Base-by-base conservation (phyloP, 2,329 filamentous ascomycete genomes). In the Corniculantispora saksenae region DNA sequence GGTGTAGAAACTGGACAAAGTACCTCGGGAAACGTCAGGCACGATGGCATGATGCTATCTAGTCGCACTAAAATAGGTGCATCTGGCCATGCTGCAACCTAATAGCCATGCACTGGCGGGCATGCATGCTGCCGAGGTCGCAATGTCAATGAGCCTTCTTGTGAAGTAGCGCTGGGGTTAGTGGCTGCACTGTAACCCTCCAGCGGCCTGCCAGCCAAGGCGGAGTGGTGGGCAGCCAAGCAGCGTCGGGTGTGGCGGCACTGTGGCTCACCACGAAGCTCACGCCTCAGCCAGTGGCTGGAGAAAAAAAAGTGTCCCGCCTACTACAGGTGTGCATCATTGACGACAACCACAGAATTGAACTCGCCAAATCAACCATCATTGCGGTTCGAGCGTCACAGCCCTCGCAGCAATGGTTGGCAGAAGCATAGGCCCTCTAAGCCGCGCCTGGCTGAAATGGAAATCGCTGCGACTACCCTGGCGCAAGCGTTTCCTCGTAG, bases 391-490 rank as follows among this genome's bases (percentile, higher is more conserved):
- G 32, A 51, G 12, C 47, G 29, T 47, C 50, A 38, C 63, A 59
- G n/a, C 32, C 17, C 32, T 35, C 10, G 27, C 56, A 6, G 40
- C 65, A 70, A 81, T 80, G 76, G 73, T 75, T 55, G 65, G 70
- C 56, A 79, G 77, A 64, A 74, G 72, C 61, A 74, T 82, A 63
- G 79, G 77, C 3, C 71, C 72, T 59, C 45, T 78, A 53, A 66
- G 72, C 47, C 79, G 77, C 67, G 76, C 78, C 65, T 90, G 87
- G 87, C 83, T 82, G 70, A 81, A 79, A 70, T 90, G 87, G 87
- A 89, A 89, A 73, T 76, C 83, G 29, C 78, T 89, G 59, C 83
- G 82, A 54, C 77, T 90, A 3, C 87, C 87, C 68, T 89, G 87
- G 87, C 84, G 87, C 62, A 88, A 85, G 68, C 81, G 82, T 60